Percentiles rank a stretch among this genome's conserved stretches.
Conservation (phyloP, 495 filamentous ascomycete species). For the Penicillium flavigenum region DNA sequence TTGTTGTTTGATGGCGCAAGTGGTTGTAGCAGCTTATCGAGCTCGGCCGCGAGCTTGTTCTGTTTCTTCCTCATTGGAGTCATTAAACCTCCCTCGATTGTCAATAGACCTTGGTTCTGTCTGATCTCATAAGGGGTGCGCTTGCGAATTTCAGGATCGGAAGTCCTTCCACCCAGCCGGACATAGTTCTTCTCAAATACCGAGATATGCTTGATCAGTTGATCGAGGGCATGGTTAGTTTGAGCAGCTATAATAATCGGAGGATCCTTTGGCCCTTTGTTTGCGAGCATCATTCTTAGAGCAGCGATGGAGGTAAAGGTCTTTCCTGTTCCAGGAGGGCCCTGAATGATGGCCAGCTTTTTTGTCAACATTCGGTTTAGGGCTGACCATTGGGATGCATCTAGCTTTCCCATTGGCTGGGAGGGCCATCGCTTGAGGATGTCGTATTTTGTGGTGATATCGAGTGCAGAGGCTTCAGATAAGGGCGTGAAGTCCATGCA, state of each 20-base stretch:
- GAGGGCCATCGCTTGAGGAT: conserved; percentile 54
- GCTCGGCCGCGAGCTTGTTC: conserved; percentile 41
- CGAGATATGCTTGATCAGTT: conserved; percentile 69
- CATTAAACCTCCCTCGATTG: conserved; percentile 35
- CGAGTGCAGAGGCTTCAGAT: conserved; percentile 12
- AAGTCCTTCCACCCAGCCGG: conserved; percentile 77
- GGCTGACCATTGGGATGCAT: conserved; percentile 67
- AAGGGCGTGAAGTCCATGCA: conserved; percentile 47
- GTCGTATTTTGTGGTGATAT: conserved; percentile 33
- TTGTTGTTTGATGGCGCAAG: conserved; percentile 35
- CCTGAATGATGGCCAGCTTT: conserved; percentile 77
- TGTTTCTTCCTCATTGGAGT: conserved; percentile 38
- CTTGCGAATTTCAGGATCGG: conserved; percentile 62
- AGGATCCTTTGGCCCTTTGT: conserved; percentile 57
- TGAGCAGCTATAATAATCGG: conserved; percentile 80
- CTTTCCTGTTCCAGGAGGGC: conserved; percentile 90
- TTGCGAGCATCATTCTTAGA: conserved; percentile 64
- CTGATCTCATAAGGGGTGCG: conserved; percentile 66
- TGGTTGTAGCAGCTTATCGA: conserved; percentile 50
- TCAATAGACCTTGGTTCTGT: conserved; percentile 21
- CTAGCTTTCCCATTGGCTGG: conserved; percentile 52
- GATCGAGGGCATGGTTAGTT: conserved; percentile 93
- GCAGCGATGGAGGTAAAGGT: conserved; percentile 75
- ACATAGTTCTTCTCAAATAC: conserved; percentile 65
- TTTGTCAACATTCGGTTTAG: conserved; percentile 70